phyloP scores from a whole-genome alignment of 441 rosid genomes.

The Melastoma candidum region DNA sequence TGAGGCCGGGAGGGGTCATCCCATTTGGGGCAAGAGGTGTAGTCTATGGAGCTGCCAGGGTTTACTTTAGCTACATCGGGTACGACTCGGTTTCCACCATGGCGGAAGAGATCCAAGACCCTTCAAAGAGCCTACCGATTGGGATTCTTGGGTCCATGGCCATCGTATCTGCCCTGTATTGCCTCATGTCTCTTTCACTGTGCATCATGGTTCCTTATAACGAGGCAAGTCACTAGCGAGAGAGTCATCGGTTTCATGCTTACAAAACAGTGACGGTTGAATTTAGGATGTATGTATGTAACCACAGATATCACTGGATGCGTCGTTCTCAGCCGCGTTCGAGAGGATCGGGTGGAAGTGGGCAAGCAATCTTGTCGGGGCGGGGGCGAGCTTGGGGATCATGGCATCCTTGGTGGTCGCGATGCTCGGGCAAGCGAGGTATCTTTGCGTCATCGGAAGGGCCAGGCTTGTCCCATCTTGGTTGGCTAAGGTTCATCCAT shows the following conservation, averaged over 20 bases:
- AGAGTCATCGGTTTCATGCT: no score
- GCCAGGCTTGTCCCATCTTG: conserved; percentile 76
- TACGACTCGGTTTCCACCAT: conserved; percentile 87
- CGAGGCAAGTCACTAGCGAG: conserved; percentile 29
- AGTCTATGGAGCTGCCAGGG: conserved; percentile 73
- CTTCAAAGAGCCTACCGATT: conserved; percentile 60
- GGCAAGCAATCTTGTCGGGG: conserved; percentile 86
- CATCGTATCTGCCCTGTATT: conserved; percentile 54
- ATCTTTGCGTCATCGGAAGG: conserved; percentile 86
- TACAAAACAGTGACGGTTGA: no score
- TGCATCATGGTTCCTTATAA: conserved; percentile 75
- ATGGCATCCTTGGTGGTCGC: conserved; percentile 88
- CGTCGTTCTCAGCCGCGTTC: conserved; percentile 61
- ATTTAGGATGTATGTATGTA: background rate
- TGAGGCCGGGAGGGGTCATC: conserved; percentile 66
- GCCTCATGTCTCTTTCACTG: conserved; percentile 76
- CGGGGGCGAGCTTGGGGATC: conserved; percentile 89
- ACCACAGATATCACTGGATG: conserved; percentile 39
- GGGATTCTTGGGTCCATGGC: conserved; percentile 83
- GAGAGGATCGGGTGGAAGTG: conserved; percentile 61
- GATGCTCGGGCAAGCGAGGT: conserved; percentile 90
- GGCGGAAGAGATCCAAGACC: conserved; percentile 90
- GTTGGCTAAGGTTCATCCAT: conserved; percentile 87
- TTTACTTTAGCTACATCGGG: conserved; percentile 85
- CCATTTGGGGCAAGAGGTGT: conserved; percentile 74